Conservation (phyloP, 2,329 filamentous ascomycete species). For the Arthroderma uncinatum region DNA sequence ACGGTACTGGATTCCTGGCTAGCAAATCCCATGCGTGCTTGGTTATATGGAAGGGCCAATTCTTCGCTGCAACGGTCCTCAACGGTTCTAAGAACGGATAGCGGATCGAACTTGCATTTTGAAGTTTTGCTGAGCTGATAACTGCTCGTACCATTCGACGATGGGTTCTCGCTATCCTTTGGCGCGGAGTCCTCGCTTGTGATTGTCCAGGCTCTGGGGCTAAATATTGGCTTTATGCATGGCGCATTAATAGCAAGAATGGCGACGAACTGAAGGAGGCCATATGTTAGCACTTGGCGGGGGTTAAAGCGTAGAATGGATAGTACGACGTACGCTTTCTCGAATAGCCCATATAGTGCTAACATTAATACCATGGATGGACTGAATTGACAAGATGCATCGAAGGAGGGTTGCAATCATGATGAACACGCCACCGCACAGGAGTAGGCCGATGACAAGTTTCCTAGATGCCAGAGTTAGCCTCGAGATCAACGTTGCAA, state of each 20-base stretch:
- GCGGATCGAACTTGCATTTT: slow-evolving; percentile 5
- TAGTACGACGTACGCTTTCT: slow-evolving; percentile 27
- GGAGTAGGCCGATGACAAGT: slow-evolving; percentile 29
- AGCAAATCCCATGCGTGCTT: background rate
- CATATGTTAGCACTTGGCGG: background rate
- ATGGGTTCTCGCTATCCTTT: slow-evolving; percentile 6
- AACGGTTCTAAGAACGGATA: background rate
- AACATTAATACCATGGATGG: slow-evolving; percentile 29
- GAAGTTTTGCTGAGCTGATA: slow-evolving; percentile 6
- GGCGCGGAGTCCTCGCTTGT: slow-evolving; percentile 1
- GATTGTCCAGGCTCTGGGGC: background rate
- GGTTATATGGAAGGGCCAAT: background rate
- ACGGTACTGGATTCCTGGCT: background rate
- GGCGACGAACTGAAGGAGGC: slow-evolving; percentile 29
- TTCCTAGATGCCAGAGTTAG: slow-evolving; percentile 20
- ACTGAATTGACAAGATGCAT: slow-evolving; percentile 30
- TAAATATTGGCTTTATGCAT: slow-evolving; percentile 33
- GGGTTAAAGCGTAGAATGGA: background rate
- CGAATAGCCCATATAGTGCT: slow-evolving; percentile 37
- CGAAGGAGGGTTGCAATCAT: slow-evolving; percentile 35
- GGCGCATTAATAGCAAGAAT: slow-evolving; percentile 37
- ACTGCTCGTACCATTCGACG: background rate
- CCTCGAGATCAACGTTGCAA: background rate
- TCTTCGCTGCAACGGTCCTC: slow-evolving; percentile 9
- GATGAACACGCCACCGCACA: slow-evolving; percentile 38